Evolutionary conservation across 257 asterid species (phyloP), one percentile per base, ranked within the genome.

Genomic region (Primulina huaijiensis): DNA sequence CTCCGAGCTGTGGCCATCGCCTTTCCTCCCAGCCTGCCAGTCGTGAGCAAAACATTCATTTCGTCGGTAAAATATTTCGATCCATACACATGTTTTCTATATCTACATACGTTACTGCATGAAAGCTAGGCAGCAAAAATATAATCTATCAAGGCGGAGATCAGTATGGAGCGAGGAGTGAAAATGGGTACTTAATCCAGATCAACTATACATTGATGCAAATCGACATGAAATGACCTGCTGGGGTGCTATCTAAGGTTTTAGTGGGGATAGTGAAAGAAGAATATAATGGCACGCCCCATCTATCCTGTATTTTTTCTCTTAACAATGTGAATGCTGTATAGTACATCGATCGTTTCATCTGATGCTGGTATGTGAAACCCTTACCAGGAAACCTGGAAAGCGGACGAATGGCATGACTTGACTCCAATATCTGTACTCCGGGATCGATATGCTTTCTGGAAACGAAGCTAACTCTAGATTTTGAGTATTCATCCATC

Each of bases 21-120:
- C 59, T 63, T 23, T 37, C 35, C 65, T 56, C 65, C 12, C 55
- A 33, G 21, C 76, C 80, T 76, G 80, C 61, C 6, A 34, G 17
- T 64, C 7, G 20, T 2, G 19, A 17, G 7, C 14, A 30, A 35
- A 43, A 4, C 55, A 43, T 43, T 43, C 55, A 43, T 43, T 35
- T 5, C n/a, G 53, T 43, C 1, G 12, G 7, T 43, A 10, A 2
- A 43, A 11, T 40, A n/a, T 10, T 12, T 43, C 50, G n/a, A 43
- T 38, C 50, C 50, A 38, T 10, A 9, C 14, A 38, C 46, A 11
- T 0, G 2, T 43, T 12, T 0, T 43, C 53, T 43, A 43, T 5
- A 43, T 43, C 17, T 38, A 35, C 6, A 5, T 38, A 34, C 46
- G n/a, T 17, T 10, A 12, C 16, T 11, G 53, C 53, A 11, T 11